Evolutionary conservation across 805 yeast species (phyloP).

Genomic region (Metschnikowia noctiluminum): DNA sequence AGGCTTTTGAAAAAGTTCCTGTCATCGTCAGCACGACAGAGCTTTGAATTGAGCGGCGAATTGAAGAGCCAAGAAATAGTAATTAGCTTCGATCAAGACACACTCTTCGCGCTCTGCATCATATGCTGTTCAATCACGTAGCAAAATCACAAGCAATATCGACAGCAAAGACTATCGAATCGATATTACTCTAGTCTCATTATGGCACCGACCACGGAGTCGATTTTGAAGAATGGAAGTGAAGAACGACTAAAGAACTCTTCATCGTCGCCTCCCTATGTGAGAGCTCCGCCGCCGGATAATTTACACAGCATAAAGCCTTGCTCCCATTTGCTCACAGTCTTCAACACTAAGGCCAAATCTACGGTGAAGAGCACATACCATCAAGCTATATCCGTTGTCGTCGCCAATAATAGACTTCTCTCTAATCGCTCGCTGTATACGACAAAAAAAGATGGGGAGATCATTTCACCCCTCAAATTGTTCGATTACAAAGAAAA

Average conservation of each 20-base stretch:
- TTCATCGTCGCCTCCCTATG: not conserved
- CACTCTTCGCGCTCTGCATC: too few species aligned
- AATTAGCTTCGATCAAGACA: too few species aligned
- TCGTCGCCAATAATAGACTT: slow-evolving; percentile 30
- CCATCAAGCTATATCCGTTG: slow-evolving; percentile 48
- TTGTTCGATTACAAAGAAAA: slow-evolving; percentile 41
- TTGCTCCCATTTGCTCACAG: slow-evolving; percentile 48
- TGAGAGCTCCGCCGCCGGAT: slow-evolving; percentile 16
- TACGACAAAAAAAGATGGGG: slow-evolving; percentile 36
- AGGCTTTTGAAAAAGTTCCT: too few species aligned
- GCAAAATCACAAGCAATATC: too few species aligned
- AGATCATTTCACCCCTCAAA: slow-evolving; percentile 32
- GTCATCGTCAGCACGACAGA: too few species aligned
- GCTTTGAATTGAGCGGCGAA: too few species aligned
- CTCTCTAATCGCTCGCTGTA: slow-evolving; percentile 19
- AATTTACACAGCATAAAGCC: slow-evolving; percentile 35
- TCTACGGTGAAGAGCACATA: slow-evolving; percentile 50
- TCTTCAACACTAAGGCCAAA: slow-evolving; percentile 46
- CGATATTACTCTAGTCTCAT: not conserved
- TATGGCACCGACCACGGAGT: slow-evolving; percentile 4
- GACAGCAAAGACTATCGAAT: not conserved
- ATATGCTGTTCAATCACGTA: too few species aligned
- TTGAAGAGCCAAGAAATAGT: too few species aligned
- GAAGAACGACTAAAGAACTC: not conserved
- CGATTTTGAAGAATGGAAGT: not conserved